Conservation (phyloP, 352 stramenopile species). For the Phytophthora megakarya region DNA sequence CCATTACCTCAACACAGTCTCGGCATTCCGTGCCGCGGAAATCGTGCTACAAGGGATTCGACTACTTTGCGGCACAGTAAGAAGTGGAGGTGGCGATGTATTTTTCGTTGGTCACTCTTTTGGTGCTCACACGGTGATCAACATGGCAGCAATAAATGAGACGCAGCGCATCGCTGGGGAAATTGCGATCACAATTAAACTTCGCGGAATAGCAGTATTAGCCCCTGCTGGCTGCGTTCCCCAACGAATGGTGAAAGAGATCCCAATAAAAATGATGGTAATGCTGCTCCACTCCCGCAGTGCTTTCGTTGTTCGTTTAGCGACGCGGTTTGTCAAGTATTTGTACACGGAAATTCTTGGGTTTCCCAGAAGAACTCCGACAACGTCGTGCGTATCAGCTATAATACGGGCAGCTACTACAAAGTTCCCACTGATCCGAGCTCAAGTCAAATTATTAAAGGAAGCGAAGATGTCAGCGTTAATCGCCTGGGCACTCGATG, state of each 20-base stretch:
- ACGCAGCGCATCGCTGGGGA: slow-evolving; percentile 20
- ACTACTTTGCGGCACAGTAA: slow-evolving; percentile 30
- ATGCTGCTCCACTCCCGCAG: slow-evolving; percentile 30
- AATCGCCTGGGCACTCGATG: slow-evolving; percentile 50
- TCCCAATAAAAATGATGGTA: slow-evolving; percentile 36
- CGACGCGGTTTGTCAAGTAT: slow-evolving; percentile 35
- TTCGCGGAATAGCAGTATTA: slow-evolving; percentile 48
- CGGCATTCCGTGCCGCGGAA: slow-evolving; percentile 34
- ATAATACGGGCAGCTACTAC: slow-evolving; percentile 49
- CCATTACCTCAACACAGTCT: slow-evolving; percentile 40
- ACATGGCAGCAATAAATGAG: slow-evolving; percentile 36
- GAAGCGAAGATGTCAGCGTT: slow-evolving; percentile 38
- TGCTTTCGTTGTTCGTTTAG: slow-evolving; percentile 28
- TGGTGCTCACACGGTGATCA: slow-evolving; percentile 39
- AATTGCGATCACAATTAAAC: slow-evolving; percentile 13
- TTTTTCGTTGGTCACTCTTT: slow-evolving; percentile 45
- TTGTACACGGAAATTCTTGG: slow-evolving; percentile 48
- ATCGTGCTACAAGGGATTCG: slow-evolving; percentile 40
- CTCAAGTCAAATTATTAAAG: slow-evolving; percentile 35
- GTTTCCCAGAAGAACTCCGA: slow-evolving; percentile 35
- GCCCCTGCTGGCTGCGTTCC: slow-evolving; percentile 47
- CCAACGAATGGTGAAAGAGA: slow-evolving; percentile 45
- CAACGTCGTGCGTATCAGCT: slow-evolving; percentile 45
- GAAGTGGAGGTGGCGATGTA: slow-evolving; percentile 21
- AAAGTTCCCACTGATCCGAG: slow-evolving; percentile 45